phyloP scores from a whole-genome alignment of 306 rosid genomes.

The Neltuma alba region DNA sequence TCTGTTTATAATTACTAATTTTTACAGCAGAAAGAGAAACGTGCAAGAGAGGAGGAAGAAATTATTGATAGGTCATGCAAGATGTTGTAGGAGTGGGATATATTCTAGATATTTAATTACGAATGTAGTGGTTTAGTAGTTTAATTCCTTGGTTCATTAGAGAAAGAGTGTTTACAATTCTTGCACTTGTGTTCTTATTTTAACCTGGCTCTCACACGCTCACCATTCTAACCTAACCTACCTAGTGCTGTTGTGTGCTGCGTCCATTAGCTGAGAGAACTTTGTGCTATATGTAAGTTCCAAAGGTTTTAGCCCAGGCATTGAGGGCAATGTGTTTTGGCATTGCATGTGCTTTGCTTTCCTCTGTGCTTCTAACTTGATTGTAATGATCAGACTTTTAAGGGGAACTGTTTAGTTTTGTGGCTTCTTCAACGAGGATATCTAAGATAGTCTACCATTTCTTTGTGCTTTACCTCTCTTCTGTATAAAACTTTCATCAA shows the following conservation, averaged over 20 bases:
- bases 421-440: background rate
- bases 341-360: background rate
- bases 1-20: too few relatives aligned
- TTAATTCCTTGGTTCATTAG: too few relatives aligned
- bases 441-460: background rate
- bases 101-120: too few relatives aligned
- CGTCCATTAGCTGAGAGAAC: conserved; percentile 17
- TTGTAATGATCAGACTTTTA: background rate
- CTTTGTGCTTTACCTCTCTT: background rate
- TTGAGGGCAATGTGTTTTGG: background rate
- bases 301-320: background rate
- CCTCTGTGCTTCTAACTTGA: background rate
- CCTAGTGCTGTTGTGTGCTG: conserved; percentile 1
- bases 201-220: background rate
- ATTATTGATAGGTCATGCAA: too few relatives aligned
- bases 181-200: too few relatives aligned
- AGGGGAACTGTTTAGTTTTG: background rate
- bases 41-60: too few relatives aligned
- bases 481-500: background rate
- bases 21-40: too few relatives aligned
- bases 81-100: too few relatives aligned
- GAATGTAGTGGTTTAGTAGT: too few relatives aligned
- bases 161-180: too few relatives aligned
- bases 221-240: background rate
- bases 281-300: background rate